Conservation (phyloP, 345 rosid genomes). For the Eucalyptus erythrocorys region DNA sequence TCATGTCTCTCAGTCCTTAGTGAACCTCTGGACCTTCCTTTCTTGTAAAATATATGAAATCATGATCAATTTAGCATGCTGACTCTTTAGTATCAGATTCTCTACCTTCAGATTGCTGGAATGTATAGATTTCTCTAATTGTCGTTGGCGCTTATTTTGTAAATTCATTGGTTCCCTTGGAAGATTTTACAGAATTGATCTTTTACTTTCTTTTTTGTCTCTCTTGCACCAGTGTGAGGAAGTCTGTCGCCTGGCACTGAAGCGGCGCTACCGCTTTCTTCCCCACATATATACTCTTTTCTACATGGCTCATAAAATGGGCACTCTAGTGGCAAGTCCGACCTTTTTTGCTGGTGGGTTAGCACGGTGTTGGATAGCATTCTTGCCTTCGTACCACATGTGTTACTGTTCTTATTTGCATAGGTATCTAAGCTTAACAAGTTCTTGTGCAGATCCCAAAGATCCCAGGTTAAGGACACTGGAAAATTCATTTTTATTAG, state of each 20-base stretch:
- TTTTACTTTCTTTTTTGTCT: background rate
- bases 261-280: conserved; percentile 70
- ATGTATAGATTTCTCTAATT: background rate
- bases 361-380: background rate
- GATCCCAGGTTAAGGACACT: conserved; percentile 53
- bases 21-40: background rate
- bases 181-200: background rate
- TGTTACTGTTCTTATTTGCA: background rate
- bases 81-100: background rate
- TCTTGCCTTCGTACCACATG: background rate
- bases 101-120: background rate
- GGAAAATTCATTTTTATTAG: conserved; percentile 79
- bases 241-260: conserved; percentile 75
- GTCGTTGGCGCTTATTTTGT: background rate
- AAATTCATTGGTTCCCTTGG: background rate
- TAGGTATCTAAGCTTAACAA: background rate
- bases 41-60: background rate
- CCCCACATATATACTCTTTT: conserved; percentile 78
- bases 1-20: background rate
- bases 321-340: conserved; percentile 71
- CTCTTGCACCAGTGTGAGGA: conserved; percentile 55
- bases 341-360: conserved; percentile 65
- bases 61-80: background rate
- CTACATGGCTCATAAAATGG: conserved; percentile 62
- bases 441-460: conserved; percentile 47